A percentile compares a stretch with the other conserved stretches of the same genome.
phyloP scores from a whole-genome alignment of 345 rosid genomes.

The Populus ilicifolia region DNA sequence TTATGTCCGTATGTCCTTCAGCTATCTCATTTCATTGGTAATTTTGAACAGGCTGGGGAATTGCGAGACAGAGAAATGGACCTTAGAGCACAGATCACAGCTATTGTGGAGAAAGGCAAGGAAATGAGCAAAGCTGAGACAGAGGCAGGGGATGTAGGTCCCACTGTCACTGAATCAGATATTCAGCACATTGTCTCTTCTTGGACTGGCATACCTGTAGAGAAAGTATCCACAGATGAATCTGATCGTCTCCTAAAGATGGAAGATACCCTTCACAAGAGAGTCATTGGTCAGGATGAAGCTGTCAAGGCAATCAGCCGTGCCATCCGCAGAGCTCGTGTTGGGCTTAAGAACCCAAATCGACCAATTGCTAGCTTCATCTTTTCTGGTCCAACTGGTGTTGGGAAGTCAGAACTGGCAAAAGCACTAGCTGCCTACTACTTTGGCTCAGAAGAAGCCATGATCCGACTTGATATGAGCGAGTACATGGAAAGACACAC shows the following conservation, averaged over 20 bases:
- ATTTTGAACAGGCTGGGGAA: constrained; percentile 74
- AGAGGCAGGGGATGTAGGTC: constrained; percentile 85
- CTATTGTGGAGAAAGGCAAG: constrained; percentile 81
- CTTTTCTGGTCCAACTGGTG: constrained; percentile 99
- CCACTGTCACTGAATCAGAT: constrained; percentile 73
- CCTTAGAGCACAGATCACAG: constrained; percentile 81
- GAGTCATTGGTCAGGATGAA: constrained; percentile 96
- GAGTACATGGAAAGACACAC: constrained; percentile 99
- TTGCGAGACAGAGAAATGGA: constrained; percentile 92
- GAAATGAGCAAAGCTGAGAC: constrained; percentile 92
- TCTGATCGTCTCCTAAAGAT: constrained; percentile 89
- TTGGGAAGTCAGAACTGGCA: constrained; percentile 96
- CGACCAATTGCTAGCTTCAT: constrained; percentile 97
- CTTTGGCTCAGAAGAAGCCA: constrained; percentile 96
- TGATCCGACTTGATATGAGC: constrained; percentile 98
- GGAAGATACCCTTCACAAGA: constrained; percentile 92
- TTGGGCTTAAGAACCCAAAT: constrained; percentile 94
- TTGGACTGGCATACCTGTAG: constrained; percentile 99
- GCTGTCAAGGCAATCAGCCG: constrained; percentile 93
- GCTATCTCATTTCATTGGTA: background rate
- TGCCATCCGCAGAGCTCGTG: constrained; percentile 96
- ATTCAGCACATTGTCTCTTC: constrained; percentile 91
- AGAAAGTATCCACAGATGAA: constrained; percentile 92
- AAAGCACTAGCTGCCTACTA: constrained; percentile 92
- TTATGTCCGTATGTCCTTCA: background rate